Conservation (phyloP, 257 asterid species). For the Pogostemon cablin region DNA sequence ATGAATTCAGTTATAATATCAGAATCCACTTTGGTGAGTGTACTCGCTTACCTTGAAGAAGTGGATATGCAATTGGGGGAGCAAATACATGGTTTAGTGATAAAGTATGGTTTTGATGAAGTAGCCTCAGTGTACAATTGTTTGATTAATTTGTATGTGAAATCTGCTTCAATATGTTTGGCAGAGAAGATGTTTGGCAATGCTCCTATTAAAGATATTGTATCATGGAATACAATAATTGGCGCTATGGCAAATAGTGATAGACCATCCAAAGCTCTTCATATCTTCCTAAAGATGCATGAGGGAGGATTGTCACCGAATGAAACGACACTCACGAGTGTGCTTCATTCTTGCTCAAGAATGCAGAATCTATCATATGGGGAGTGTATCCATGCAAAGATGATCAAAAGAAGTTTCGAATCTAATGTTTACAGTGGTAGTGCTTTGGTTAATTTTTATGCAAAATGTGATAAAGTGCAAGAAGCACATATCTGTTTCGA, state of each 20-base stretch:
- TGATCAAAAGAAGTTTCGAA: slow-evolving; percentile 55
- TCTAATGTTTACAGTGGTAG: slow-evolving; percentile 57
- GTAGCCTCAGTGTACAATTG: slow-evolving; percentile 55
- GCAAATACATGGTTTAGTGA: slow-evolving; percentile 61
- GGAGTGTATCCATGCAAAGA: slow-evolving; percentile 59
- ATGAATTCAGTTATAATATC: slow-evolving; percentile 46
- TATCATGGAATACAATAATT: slow-evolving; percentile 69
- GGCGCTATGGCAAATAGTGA: slow-evolving; percentile 50
- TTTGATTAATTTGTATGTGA: slow-evolving; percentile 63
- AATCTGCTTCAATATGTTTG: slow-evolving; percentile 32
- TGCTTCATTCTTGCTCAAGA: slow-evolving; percentile 55
- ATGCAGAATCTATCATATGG: slow-evolving; percentile 48
- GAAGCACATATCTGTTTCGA: slow-evolving; percentile 66
- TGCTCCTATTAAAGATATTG: slow-evolving; percentile 55
- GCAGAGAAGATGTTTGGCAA: slow-evolving; percentile 64
- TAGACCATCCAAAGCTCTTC: slow-evolving; percentile 46
- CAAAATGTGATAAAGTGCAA: slow-evolving; percentile 51
- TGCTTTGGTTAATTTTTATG: slow-evolving; percentile 69
- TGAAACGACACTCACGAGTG: slow-evolving; percentile 49
- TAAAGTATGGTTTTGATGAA: slow-evolving; percentile 55
- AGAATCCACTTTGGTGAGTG: slow-evolving; percentile 53
- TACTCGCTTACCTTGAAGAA: slow-evolving; percentile 51
- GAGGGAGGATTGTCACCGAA: slow-evolving; percentile 52
- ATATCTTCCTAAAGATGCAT: slow-evolving; percentile 49
- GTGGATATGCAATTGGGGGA: slow-evolving; percentile 47